Base-by-base conservation (phyloP, 306 rosid genomes). In the Casuarina glauca region DNA sequence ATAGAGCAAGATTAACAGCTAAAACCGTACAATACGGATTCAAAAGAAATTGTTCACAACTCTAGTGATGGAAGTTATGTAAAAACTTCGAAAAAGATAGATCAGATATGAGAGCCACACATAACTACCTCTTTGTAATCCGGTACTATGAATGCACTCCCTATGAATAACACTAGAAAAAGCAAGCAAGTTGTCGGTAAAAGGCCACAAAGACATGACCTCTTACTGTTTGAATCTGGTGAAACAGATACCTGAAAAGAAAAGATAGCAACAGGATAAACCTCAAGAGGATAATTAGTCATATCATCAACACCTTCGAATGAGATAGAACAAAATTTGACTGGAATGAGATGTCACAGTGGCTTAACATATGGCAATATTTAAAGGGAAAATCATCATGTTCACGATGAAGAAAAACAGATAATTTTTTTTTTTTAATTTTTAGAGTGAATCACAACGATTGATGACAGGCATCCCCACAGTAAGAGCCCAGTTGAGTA, bases 121-220 rank as follows among this genome's bases (percentile, higher is more conserved):
- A 51, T 50, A 16, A 15, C 68, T 83, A 91, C 98, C 91, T 91
- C 87, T 66, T 75, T 89, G 84, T 80, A 79, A 52, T 75, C 58
- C 53, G 91, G 81, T 26, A 87, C 68, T 64, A 78, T 45, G 55
- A 66, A 41, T 63, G 84, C 81, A 81, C 26, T 80, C 19, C 82
- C 74, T 76, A 92, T 46, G 58, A 92, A 73, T 52, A 86, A 39
- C 20, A 74, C 54, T 50, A 89, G 61, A 74, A 63, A 85, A 19
- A 89, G 70, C 75, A 95, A 85, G 69, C 74, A 76, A 45, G 86
- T 83, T 72, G 83, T 86, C 20, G 96, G 92, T 48, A 92, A 52
- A 54, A 91, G 3, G 78, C 72, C 78, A 78, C 89, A 88, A 62
- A 82, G 49, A 63, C 79, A 80, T 10, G 90, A 84, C 57, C 78